Evolutionary conservation across 768 basidiomycete genomes (phyloP).

Genomic region (Phlebiopsis flavidoalba): DNA sequence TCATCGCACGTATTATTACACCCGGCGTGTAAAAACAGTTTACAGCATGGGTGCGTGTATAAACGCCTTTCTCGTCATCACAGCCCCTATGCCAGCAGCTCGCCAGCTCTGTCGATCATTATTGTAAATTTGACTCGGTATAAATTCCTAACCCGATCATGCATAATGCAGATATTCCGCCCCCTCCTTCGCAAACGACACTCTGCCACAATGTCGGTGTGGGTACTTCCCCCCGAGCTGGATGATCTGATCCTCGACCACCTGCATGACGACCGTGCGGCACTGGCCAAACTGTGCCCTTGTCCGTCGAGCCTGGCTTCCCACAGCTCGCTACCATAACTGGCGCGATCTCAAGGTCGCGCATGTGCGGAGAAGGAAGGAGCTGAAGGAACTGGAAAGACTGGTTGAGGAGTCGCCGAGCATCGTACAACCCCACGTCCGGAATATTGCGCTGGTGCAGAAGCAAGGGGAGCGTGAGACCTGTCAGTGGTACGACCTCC

Average conservation of each 20-base stretch:
- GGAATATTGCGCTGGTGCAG: slow-evolving; percentile 2
- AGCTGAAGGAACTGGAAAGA: neutral
- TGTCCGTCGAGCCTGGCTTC: slow-evolving; percentile 8
- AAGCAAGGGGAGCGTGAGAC: slow-evolving; percentile 6
- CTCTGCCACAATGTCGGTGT: neutral
- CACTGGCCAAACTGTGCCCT: slow-evolving; percentile 4
- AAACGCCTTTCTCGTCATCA: too few relatives aligned
- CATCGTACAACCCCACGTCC: slow-evolving; percentile 7
- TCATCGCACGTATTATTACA: too few relatives aligned
- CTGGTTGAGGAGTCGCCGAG: slow-evolving; percentile 2
- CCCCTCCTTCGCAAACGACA: too few relatives aligned
- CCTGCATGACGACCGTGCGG: slow-evolving; percentile 4
- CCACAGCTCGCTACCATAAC: slow-evolving; percentile 8
- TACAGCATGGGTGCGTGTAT: too few relatives aligned
- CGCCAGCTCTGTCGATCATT: too few relatives aligned
- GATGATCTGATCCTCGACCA: slow-evolving; percentile 10
- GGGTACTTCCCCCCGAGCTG: slow-evolving; percentile 4
- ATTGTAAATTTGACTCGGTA: too few relatives aligned
- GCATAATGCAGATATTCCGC: neutral
- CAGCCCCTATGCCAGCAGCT: too few relatives aligned
- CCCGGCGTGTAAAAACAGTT: too few relatives aligned
- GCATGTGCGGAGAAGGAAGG: neutral
- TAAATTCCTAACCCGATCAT: neutral
- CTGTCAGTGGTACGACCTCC: slow-evolving; percentile 10
- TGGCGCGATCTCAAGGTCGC: slow-evolving; percentile 5